A percentile compares a stretch with the other conserved stretches of the same genome.
Conservation (phyloP, 2,329 filamentous ascomycete species). For the Trichoderma sp. region DNA sequence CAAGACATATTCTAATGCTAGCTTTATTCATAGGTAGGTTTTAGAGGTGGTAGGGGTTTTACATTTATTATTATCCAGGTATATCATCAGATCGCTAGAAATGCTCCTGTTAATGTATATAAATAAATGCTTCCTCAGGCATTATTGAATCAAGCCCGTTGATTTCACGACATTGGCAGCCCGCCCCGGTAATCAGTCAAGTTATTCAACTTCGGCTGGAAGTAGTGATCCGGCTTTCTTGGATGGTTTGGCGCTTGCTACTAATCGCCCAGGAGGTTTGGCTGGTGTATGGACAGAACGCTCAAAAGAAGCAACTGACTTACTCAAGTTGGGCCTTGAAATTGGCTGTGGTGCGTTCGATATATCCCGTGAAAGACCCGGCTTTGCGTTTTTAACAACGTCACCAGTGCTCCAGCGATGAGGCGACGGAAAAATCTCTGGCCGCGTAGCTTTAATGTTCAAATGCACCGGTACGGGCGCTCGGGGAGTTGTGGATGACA, state of each 20-base stretch:
- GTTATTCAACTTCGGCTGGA: neutral
- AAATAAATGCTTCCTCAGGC: neutral
- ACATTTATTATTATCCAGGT: neutral
- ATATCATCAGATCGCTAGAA: neutral
- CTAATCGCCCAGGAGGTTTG: neutral
- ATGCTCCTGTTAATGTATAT: neutral
- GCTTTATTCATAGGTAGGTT: neutral
- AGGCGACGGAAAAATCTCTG: slow-evolving; percentile 4
- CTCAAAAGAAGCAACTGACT: neutral
- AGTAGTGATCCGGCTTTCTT: neutral
- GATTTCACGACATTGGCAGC: neutral
- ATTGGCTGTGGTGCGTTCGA: neutral
- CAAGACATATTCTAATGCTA: neutral
- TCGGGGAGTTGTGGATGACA: slow-evolving; percentile 31
- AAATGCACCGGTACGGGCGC: slow-evolving; percentile 29
- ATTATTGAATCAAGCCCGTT: neutral
- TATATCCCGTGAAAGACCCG: neutral
- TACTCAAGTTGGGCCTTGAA: slow-evolving; percentile 3
- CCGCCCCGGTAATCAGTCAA: neutral
- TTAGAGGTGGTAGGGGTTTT: neutral
- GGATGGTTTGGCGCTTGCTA: neutral
- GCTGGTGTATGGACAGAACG: neutral
- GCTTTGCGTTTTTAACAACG: neutral
- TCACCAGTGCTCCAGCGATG: neutral
- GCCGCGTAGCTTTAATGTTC: neutral